These are phyloP conservation scores for Suillus discolor DNA, from an alignment of 768 basidiomycete species.

Conservation along the genomic window DNA sequence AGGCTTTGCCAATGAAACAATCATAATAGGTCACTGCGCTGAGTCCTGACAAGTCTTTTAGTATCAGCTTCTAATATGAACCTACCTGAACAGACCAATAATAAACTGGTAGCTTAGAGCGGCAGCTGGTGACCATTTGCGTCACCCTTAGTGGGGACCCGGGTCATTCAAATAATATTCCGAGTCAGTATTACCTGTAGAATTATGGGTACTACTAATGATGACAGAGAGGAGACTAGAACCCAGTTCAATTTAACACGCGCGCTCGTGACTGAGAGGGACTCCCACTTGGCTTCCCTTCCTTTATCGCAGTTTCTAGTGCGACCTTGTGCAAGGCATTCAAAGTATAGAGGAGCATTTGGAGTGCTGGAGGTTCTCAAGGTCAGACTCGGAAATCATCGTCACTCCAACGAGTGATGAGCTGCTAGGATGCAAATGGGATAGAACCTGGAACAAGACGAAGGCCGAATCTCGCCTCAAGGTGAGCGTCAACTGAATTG, in stretches of 20 bases:
- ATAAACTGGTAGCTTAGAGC: not conserved
- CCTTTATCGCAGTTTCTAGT: constrained; percentile 16
- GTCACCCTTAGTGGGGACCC: too few relatives aligned
- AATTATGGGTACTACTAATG: not conserved
- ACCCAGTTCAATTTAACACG: not conserved
- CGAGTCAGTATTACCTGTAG: not conserved
- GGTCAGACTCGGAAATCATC: constrained; percentile 11
- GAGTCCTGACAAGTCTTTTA: too few relatives aligned
- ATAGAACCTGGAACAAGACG: constrained; percentile 17
- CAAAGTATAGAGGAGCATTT: constrained; percentile 4
- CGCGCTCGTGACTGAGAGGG: not conserved
- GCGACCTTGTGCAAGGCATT: constrained; percentile 18
- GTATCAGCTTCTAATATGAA: not conserved
- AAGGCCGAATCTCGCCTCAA: constrained; percentile 10
- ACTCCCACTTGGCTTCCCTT: constrained; percentile 16
- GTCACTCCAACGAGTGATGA: constrained; percentile 9
- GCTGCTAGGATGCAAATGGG: constrained; percentile 11
- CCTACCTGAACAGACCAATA: too few relatives aligned
- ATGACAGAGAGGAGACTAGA: not conserved
- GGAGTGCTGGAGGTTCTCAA: not conserved
- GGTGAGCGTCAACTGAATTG: not conserved
- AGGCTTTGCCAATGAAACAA: too few relatives aligned
- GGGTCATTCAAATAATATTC: too few relatives aligned
- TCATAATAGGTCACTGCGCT: too few relatives aligned
- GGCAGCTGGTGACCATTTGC: too few relatives aligned